phyloP scores from a whole-genome alignment of 2,329 filamentous ascomycete genomes.

The Aspergillus ibericus region DNA sequence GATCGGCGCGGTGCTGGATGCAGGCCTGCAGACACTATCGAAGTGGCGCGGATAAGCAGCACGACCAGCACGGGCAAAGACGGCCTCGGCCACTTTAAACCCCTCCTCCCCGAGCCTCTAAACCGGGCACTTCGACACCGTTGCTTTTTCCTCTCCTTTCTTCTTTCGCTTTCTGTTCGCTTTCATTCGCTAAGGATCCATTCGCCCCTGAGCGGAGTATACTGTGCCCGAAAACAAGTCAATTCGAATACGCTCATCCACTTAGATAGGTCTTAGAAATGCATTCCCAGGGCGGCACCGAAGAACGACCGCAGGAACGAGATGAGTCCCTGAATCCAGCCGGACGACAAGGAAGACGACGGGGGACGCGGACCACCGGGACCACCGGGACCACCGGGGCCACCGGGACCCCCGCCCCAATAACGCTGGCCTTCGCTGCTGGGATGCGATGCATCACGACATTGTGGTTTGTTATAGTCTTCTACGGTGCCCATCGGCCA shows the following conservation, averaged over 20 bases:
- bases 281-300: background rate
- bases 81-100: background rate
- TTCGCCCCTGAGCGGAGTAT: background rate
- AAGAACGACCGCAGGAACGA: background rate
- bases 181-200: background rate
- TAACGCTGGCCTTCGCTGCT: conserved; percentile 26
- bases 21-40: conserved; percentile 11
- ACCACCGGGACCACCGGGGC: background rate
- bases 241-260: background rate
- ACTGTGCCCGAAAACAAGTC: background rate
- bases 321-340: background rate
- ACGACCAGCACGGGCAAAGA: background rate
- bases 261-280: background rate
- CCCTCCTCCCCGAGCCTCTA: background rate
- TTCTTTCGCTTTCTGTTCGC: background rate
- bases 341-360: background rate
- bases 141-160: background rate
- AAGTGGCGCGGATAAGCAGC: conserved; percentile 12
- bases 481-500: conserved; percentile 60
- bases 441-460: conserved; percentile 33
- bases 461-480: conserved; percentile 55
- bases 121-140: background rate
- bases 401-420: conserved; percentile 24
- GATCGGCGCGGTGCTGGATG: background rate
- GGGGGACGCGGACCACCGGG: background rate